A percentile compares a stretch with the other conserved stretches of the same genome.
Evolutionary conservation across 1,284 basidiomycete genomes (phyloP).

Genomic region (Butyriboletus appendiculatus): DNA sequence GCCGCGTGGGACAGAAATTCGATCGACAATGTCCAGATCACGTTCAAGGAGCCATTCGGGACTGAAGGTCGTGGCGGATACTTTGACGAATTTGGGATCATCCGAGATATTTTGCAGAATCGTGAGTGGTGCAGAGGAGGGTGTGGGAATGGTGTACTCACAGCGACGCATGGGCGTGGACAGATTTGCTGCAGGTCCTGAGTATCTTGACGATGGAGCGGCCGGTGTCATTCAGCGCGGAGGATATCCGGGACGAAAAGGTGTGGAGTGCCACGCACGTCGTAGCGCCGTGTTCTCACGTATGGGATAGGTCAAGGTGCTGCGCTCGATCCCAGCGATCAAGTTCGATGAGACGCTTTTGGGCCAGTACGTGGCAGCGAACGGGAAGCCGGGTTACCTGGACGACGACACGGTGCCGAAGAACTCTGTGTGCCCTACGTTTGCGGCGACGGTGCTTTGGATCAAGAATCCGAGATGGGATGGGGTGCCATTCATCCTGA

Average conservation of each 20-base stretch:
- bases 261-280: constrained; percentile 40
- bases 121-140: constrained; percentile 56
- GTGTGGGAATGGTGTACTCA: constrained; percentile 9
- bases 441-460: constrained; percentile 84
- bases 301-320: constrained; percentile 81
- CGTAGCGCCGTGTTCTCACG: constrained; percentile 17
- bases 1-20: constrained; percentile 93
- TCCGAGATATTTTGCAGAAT: constrained; percentile 95
- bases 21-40: constrained; percentile 95
- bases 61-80: constrained; percentile 97
- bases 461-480: constrained; percentile 97
- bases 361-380: constrained; percentile 87
- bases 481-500: constrained; percentile 95
- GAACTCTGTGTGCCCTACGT: constrained; percentile 90
- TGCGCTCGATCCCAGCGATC: constrained; percentile 87
- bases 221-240: constrained; percentile 94
- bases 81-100: constrained; percentile 98
- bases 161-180: constrained; percentile 10
- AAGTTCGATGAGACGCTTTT: constrained; percentile 78
- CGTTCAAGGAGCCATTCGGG: constrained; percentile 97
- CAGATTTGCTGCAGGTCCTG: constrained; percentile 91
- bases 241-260: constrained; percentile 98
- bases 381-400: constrained; percentile 95
- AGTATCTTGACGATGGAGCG: constrained; percentile 95
- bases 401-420: constrained; percentile 94